phyloP scores from a whole-genome alignment of 371 early-diverging fungal genomes.

The Mucor sp. region DNA sequence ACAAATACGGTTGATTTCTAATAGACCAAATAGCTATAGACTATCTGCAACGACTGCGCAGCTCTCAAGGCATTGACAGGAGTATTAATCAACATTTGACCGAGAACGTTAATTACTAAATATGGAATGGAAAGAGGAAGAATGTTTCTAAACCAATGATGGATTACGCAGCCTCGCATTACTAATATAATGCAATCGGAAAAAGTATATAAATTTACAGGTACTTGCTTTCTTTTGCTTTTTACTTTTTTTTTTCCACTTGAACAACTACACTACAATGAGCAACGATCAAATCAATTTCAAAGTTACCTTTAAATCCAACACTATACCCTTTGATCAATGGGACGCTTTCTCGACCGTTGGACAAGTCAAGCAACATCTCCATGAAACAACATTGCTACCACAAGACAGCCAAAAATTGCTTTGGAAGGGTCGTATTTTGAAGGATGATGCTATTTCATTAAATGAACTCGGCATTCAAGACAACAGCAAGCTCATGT shows the following conservation, averaged over 20 bases:
- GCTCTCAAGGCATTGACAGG: no score
- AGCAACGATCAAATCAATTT: slow-evolving; percentile 13
- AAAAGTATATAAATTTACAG: not conserved
- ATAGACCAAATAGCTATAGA: no score
- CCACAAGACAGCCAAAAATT: slow-evolving; percentile 50
- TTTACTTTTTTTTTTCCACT: not conserved
- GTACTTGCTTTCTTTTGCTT: not conserved
- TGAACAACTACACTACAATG: not conserved
- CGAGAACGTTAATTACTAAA: not conserved
- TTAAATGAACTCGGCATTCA: slow-evolving; percentile 20
- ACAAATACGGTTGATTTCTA: no score
- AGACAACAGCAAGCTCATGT: slow-evolving; percentile 46
- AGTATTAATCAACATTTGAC: no score
- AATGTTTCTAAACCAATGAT: not conserved
- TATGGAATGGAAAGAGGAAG: not conserved
- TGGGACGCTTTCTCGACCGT: slow-evolving; percentile 33
- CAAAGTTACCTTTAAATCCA: slow-evolving; percentile 49
- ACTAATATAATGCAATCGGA: not conserved
- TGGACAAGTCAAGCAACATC: slow-evolving; percentile 33
- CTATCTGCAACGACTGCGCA: no score
- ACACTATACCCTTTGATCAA: slow-evolving; percentile 23
- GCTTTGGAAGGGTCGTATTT: slow-evolving; percentile 51
- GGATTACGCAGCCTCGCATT: not conserved
- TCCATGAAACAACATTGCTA: slow-evolving; percentile 42
- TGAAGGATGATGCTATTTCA: slow-evolving; percentile 24